Base-by-base conservation (phyloP, 2,329 filamentous ascomycete genomes). In the Trichoderma afroharzianum region DNA sequence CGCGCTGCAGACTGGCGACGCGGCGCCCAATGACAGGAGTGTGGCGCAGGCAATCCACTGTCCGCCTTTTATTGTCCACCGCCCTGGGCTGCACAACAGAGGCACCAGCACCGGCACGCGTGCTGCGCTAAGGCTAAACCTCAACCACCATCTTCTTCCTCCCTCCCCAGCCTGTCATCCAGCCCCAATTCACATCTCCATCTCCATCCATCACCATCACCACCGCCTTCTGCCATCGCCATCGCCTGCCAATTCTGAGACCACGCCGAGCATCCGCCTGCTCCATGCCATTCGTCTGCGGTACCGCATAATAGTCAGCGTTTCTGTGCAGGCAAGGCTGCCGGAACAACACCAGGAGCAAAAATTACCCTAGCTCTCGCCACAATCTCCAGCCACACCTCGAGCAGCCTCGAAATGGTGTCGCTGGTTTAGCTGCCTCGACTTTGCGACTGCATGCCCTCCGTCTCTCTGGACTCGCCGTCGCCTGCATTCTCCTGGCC, bases 361-460 rank as follows among this genome's bases (percentile, higher is more conserved):
- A 68, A 72, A 77, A 76, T 75, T 73, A 76, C 75, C 73, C 71
- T 77, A 82, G 81, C 81, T 83, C 79, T 83, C 81, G 81, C 81
- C 81, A 83, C 81, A 81, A 76, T 81, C 79, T 79, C 77, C 81
- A 83, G 81, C 81, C 81, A 83, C 81, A 83, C 80, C 77, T 79
- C 74, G 68, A 74, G 79, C 75, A 75, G 78, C 79, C 77, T 76
- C 78, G 80, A 80, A 77, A 81, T 81, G 64, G 80, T 76, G 75
- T 75, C 74, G 76, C 78, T 80, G 77, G 77, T 73, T 72, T 71
- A 39, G 71, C 72, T 70, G 68, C 72, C 57, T 64, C 33, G 33
- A 28, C 70, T 63, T 72, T 66, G 70, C 71, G 57, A 30, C 63
- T 28, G 71, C 62, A 74, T 64, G 72, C 36, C 50, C 21, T 62